Base-by-base conservation (phyloP, 139 green algal species). In the Microglena sp. region DNA sequence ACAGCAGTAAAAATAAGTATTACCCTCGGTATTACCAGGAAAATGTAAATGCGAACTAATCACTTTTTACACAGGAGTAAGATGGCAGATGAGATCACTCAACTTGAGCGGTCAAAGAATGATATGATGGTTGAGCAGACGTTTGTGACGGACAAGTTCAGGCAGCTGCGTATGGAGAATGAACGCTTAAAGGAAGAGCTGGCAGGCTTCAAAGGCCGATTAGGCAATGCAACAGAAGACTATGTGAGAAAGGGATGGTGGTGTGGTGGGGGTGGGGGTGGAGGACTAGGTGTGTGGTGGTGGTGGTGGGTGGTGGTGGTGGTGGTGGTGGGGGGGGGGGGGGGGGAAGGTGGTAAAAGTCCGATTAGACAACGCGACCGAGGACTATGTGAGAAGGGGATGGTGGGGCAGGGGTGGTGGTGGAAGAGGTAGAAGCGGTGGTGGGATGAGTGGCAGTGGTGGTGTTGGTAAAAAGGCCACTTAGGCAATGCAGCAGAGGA, bases 381-480 rank as follows among this genome's bases (percentile, higher is more conserved):
- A 75, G 21, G 81, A 87, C 57, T 87, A 85, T 72, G 81, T 87
- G 62, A 65, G 77, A 5, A 57, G 11, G 29, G n/a, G n/a, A n/a
- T n/a, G n/a, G n/a, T n/a, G n/a, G n/a, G n/a, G n/a, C n/a, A n/a
- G n/a, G n/a, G n/a, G n/a, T n/a, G n/a, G n/a, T n/a, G n/a, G n/a
- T n/a, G n/a, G n/a, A n/a, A n/a, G n/a, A n/a, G n/a, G n/a, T n/a
- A n/a, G n/a, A n/a, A n/a, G n/a, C n/a, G n/a, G n/a, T n/a, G n/a
- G n/a, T n/a, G n/a, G n/a, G n/a, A n/a, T n/a, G n/a, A n/a, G n/a
- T n/a, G 60, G 36, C 8, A n/a, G n/a, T n/a, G n/a, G n/a, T n/a
- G n/a, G n/a, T n/a, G n/a, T n/a, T n/a, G n/a, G n/a, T n/a, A 78
- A 30, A 76, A 69, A 24, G 28, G 33, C 0, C 68, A 70, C 5